A percentile compares a stretch with the other conserved stretches of the same genome.
phyloP scores from a whole-genome alignment of 1,139 yeast genomes.

The Lodderomyces theae region DNA sequence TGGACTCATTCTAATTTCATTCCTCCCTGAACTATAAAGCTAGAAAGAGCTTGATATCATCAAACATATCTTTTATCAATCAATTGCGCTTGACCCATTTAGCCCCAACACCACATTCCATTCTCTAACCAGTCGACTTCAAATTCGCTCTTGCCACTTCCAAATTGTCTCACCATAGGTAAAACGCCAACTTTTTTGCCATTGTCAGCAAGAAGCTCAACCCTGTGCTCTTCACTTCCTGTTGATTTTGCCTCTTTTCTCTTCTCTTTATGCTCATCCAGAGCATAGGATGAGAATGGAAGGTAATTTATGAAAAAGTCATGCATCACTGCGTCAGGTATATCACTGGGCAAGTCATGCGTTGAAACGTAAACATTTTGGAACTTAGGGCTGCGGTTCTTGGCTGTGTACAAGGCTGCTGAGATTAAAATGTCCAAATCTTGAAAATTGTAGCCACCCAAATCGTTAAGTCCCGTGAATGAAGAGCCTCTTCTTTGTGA shows the following conservation, averaged over 20 bases:
- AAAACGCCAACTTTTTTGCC: slow-evolving; percentile 21
- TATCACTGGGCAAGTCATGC: slow-evolving; percentile 35
- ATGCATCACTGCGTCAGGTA: slow-evolving; percentile 37
- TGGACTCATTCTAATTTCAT: no score
- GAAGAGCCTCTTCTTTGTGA: slow-evolving; percentile 36
- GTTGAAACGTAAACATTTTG: slow-evolving; percentile 22
- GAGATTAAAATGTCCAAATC: slow-evolving; percentile 38
- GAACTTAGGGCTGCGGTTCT: slow-evolving; percentile 19
- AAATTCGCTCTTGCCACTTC: slow-evolving; percentile 25
- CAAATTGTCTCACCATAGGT: slow-evolving; percentile 39
- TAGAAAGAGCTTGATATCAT: no score
- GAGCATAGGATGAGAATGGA: slow-evolving; percentile 23
- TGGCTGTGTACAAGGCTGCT: slow-evolving; percentile 32
- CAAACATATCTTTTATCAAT: no score
- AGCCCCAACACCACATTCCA: slow-evolving; percentile 33
- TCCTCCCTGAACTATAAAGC: no score
- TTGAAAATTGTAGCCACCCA: slow-evolving; percentile 43
- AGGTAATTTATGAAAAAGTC: slow-evolving; percentile 39
- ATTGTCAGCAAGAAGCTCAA: slow-evolving; percentile 26
- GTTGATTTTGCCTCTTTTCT: slow-evolving; percentile 6
- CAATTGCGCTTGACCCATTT: no score
- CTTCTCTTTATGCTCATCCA: slow-evolving; percentile 7
- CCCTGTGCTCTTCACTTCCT: slow-evolving; percentile 16
- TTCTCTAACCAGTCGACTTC: slow-evolving; percentile 39
- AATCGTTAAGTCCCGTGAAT: slow-evolving; percentile 37